Evolutionary conservation across 139 green algal genomes (phyloP).

Genomic region (Coelastrella sp.): DNA sequence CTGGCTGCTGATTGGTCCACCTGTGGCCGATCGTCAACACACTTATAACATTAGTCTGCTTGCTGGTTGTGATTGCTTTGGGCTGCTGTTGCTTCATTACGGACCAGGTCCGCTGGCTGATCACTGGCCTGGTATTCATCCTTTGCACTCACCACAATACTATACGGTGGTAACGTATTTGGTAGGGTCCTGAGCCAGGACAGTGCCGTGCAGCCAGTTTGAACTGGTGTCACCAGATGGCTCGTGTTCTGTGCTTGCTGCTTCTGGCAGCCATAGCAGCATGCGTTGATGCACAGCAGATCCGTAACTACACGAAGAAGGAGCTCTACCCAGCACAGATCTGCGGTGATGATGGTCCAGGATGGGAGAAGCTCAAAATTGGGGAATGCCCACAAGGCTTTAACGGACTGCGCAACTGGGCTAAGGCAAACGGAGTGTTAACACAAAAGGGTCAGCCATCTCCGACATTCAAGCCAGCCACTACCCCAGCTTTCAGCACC

Average conservation of each 20-base stretch:
- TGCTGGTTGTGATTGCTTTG: too few species aligned
- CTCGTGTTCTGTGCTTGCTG: slow-evolving; percentile 5
- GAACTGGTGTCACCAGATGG: not conserved
- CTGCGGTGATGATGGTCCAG: slow-evolving; percentile 32
- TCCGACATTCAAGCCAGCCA: not conserved
- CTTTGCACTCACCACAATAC: too few species aligned
- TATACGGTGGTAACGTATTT: too few species aligned
- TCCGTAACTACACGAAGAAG: slow-evolving; percentile 14
- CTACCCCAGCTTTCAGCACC: not conserved
- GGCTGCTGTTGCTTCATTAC: too few species aligned
- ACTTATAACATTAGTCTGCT: too few species aligned
- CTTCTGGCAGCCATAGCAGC: slow-evolving; percentile 27
- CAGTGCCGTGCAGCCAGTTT: not conserved
- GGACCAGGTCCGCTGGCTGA: too few species aligned
- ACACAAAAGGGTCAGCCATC: not conserved
- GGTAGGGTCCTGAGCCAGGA: too few species aligned
- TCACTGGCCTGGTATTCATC: too few species aligned
- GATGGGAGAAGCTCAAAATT: slow-evolving; percentile 13
- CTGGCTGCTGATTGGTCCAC: too few species aligned
- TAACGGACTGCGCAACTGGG: slow-evolving; percentile 39
- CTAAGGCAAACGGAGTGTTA: not conserved
- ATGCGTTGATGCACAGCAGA: slow-evolving; percentile 15
- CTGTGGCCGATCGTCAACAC: too few species aligned
- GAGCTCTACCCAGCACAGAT: slow-evolving; percentile 45
- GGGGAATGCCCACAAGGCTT: slow-evolving; percentile 41